Base-by-base conservation (phyloP, 2,329 filamentous ascomycete species). In the Macroventuria anomochaeta region DNA sequence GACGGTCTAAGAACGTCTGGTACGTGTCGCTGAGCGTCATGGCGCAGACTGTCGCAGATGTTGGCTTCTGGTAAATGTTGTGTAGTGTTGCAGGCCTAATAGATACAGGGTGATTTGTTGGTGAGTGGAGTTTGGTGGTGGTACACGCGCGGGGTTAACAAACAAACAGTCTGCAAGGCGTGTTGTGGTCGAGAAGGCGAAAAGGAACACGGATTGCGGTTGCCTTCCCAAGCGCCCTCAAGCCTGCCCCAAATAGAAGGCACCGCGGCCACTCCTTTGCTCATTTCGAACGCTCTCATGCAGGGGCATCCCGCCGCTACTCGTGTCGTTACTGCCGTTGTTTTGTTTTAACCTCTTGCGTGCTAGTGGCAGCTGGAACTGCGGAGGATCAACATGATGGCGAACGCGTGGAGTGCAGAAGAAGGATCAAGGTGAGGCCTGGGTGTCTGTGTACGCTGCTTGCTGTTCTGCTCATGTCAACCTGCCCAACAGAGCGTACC, bases 1-100 rank as follows among this genome's bases (percentile, higher is more conserved):
- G 80, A 46, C 69, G 72, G 53, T 73, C 74, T 49, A 82, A 69
- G 63, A 80, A 82, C 5, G 69, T 65, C 57, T 77, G 64, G 67
- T 82, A 82, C 68, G 77, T 80, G 64, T 61, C 69, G 63, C 59
- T 60, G 44, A 66, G 65, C 53, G 62, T 59, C 63, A 66, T 68
- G 41, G 61, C 63, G 61, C 59, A 46, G 23, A 37, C 15, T 25
- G 17, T 49, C 23, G 44, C 39, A 21, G 32, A 46, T 15, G 23
- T 5, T 40, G 46, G 33, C 18, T 38, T 44, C 15, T 48, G 17
- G 44, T 43, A 36, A 46, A 54, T 49, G 34, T 21, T 49, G 40
- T 41, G 39, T 49, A 49, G 44, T 34, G 51, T 33, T 49, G 51
- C 15, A 12, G 40, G 33, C 29, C 28, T 49, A 49, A 44, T 36